These are phyloP conservation scores for Ogataea angusta DNA, from an alignment of 805 yeast species.

Conservation along the genomic window DNA sequence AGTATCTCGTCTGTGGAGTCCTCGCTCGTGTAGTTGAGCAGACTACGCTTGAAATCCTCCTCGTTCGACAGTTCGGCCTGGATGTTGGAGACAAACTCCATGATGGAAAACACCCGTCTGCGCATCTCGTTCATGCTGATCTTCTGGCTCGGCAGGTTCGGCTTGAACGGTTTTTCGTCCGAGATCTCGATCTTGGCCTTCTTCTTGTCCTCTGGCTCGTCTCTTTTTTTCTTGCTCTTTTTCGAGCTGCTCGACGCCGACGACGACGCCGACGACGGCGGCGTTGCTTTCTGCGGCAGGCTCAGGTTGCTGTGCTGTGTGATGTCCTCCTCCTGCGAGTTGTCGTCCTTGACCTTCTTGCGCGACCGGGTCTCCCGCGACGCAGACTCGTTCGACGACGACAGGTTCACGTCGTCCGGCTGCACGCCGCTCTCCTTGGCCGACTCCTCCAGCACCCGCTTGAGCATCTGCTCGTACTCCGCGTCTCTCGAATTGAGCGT, in stretches of 20 bases:
- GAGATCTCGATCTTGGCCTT: slow-evolving; percentile 36
- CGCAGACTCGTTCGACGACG: slow-evolving; percentile 29
- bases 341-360: slow-evolving; percentile 25
- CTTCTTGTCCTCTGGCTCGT: slow-evolving; percentile 18
- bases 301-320: slow-evolving; percentile 11
- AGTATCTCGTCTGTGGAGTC: slow-evolving; percentile 24
- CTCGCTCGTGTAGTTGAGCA: slow-evolving; percentile 26
- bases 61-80: slow-evolving; percentile 80
- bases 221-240: slow-evolving; percentile 19
- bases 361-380: slow-evolving; percentile 27
- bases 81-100: slow-evolving; percentile 86
- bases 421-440: slow-evolving; percentile 47
- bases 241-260: slow-evolving; percentile 16
- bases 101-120: slow-evolving; percentile 80
- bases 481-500: slow-evolving; percentile 30
- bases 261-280: slow-evolving; percentile 21
- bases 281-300: slow-evolving; percentile 18
- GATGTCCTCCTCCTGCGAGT: slow-evolving; percentile 16
- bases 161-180: slow-evolving; percentile 71
- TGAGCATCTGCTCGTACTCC: slow-evolving; percentile 35
- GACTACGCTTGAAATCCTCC: slow-evolving; percentile 48
- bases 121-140: slow-evolving; percentile 80
- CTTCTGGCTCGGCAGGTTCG: slow-evolving; percentile 76
- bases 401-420: slow-evolving; percentile 34
- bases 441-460: slow-evolving; percentile 53